phyloP scores from a whole-genome alignment of 306 rosid genomes.

The Heteromeles arbutifolia region DNA sequence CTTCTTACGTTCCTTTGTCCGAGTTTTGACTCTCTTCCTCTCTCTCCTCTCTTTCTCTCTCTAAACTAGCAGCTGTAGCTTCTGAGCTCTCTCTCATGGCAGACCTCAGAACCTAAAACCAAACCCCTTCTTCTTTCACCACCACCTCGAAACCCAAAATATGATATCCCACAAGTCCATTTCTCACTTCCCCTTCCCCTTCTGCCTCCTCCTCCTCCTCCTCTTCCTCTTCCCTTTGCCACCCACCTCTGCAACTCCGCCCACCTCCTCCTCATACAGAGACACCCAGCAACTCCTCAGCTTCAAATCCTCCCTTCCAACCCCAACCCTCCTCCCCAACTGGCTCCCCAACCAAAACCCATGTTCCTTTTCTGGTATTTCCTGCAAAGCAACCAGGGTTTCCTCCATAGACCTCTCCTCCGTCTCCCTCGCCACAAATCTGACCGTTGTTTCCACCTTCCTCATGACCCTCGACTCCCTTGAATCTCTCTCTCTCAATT shows the following conservation, averaged over 20 bases:
- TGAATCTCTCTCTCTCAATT: slow-evolving; percentile 39
- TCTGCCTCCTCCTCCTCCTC: slow-evolving; percentile 16
- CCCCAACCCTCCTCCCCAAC: slow-evolving; percentile 32
- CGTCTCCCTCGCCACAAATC: slow-evolving; percentile 39
- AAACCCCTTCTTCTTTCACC: not conserved
- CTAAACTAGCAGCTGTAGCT: slow-evolving; percentile 6
- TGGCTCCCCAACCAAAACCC: slow-evolving; percentile 63
- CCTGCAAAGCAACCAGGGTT: slow-evolving; percentile 44
- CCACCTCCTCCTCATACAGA: slow-evolving; percentile 6
- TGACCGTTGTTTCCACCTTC: slow-evolving; percentile 34
- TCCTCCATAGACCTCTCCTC: slow-evolving; percentile 60
- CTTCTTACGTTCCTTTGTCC: slow-evolving; percentile 47
- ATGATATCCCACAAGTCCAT: slow-evolving; percentile 26
- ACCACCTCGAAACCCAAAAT: not conserved
- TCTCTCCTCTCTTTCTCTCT: slow-evolving; percentile 10
- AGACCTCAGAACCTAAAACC: slow-evolving; percentile 25
- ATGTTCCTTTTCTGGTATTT: slow-evolving; percentile 54
- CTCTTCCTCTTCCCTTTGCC: not conserved
- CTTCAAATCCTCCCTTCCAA: slow-evolving; percentile 59
- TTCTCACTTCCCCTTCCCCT: not conserved
- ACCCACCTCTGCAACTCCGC: slow-evolving; percentile 6
- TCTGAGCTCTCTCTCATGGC: slow-evolving; percentile 59
- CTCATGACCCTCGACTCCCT: slow-evolving; percentile 52
- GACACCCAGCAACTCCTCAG: slow-evolving; percentile 41
- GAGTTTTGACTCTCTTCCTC: slow-evolving; percentile 53